Conservation (phyloP, 495 filamentous ascomycete genomes). For the Cladorrhinum samala region DNA sequence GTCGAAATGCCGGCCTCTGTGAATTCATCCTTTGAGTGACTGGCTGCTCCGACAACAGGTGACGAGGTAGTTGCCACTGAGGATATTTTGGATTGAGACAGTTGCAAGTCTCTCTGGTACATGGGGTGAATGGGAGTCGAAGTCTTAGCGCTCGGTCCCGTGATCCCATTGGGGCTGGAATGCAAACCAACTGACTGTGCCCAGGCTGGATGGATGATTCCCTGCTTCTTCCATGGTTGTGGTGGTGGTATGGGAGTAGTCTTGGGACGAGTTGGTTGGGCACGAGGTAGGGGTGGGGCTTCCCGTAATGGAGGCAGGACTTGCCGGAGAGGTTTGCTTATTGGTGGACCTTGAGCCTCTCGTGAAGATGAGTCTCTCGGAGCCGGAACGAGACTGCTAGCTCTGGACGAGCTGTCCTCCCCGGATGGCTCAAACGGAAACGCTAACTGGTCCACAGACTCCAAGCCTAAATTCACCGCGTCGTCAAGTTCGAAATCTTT, state of each 20-base stretch:
- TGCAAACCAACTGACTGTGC: too few relatives aligned
- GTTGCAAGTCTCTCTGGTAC: too few relatives aligned
- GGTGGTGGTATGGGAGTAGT: not conserved
- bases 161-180: too few relatives aligned
- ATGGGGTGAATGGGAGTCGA: too few relatives aligned
- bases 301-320: not conserved
- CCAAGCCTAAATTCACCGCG: not conserved
- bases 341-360: not conserved
- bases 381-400: constrained; percentile 2
- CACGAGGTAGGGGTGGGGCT: not conserved
- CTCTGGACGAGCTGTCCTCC: not conserved
- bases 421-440: not conserved
- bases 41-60: too few relatives aligned
- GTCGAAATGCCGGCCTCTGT: not conserved
- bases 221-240: not conserved
- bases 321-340: too few relatives aligned
- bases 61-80: too few relatives aligned
- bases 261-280: not conserved
- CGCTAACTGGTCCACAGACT: constrained; percentile 5
- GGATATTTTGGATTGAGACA: too few relatives aligned
- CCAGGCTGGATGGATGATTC: too few relatives aligned
- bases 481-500: not conserved
- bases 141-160: too few relatives aligned
- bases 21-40: too few relatives aligned
- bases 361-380: not conserved